These are phyloP conservation scores for Neurospora discreta DNA, from an alignment of 495 filamentous ascomycete species.

Conservation along the genomic window DNA sequence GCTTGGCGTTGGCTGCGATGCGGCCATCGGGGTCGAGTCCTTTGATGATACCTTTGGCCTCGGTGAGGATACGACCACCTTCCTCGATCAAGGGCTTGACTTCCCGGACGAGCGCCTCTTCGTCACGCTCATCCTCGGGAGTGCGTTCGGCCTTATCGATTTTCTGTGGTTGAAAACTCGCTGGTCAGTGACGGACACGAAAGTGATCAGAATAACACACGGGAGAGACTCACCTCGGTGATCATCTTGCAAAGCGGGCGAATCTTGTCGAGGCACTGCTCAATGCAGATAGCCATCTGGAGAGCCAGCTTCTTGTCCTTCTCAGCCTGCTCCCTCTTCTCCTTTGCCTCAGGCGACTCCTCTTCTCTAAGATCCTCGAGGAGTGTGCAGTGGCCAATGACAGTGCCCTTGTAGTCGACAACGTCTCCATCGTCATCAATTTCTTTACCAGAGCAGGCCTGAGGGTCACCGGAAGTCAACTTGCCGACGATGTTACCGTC, in stretches of 20 bases:
- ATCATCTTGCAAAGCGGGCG: slow-evolving; percentile 83
- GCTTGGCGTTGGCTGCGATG: slow-evolving; percentile 77
- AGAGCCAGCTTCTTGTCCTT: slow-evolving; percentile 64
- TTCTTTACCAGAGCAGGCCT: slow-evolving; percentile 59
- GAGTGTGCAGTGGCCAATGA: slow-evolving; percentile 68
- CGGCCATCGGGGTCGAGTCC: slow-evolving; percentile 82
- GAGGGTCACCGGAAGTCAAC: slow-evolving; percentile 62
- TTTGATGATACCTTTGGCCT: slow-evolving; percentile 83
- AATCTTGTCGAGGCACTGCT: slow-evolving; percentile 70
- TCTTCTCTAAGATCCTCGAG: slow-evolving; percentile 59
- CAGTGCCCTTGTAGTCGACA: slow-evolving; percentile 69
- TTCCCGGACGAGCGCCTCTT: slow-evolving; percentile 74
- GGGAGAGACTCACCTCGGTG: slow-evolving; percentile 49
- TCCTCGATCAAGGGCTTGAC: slow-evolving; percentile 84
- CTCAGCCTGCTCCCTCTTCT: slow-evolving; percentile 44
- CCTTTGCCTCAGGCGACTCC: slow-evolving; percentile 40
- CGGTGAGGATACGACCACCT: slow-evolving; percentile 65
- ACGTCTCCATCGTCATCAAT: slow-evolving; percentile 84
- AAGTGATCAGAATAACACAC: not conserved
- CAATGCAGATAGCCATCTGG: slow-evolving; percentile 64
- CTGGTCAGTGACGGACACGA: slow-evolving; percentile 1
- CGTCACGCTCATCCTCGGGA: slow-evolving; percentile 83
- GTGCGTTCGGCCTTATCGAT: slow-evolving; percentile 73
- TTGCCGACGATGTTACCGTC: slow-evolving; percentile 74
- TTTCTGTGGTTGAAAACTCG: slow-evolving; percentile 31